Percentiles rank a stretch among this genome's conserved stretches.
These are phyloP conservation scores for Raphidocelis subcapitata DNA, from an alignment of 139 green algal genomes.

Conservation along the genomic window DNA sequence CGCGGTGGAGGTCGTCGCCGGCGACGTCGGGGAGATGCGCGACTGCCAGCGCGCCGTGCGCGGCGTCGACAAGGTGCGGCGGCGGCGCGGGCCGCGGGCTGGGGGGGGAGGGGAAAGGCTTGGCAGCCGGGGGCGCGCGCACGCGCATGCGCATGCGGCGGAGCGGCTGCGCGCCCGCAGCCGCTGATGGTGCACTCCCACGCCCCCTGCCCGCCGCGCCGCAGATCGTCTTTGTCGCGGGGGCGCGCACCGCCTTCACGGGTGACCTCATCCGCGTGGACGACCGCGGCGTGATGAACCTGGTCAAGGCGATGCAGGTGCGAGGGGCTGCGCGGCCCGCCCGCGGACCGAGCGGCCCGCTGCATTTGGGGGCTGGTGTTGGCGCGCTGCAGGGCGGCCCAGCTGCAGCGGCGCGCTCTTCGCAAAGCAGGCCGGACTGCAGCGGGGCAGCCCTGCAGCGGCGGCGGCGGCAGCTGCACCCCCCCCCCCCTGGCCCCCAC, in stretches of 20 bases:
- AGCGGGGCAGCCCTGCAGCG: no score
- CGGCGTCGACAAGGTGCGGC: conserved; percentile 86
- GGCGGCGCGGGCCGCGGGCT: no score
- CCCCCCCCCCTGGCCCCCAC: no score
- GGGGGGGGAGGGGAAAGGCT: no score
- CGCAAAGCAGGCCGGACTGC: no score
- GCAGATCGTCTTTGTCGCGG: conserved; percentile 80
- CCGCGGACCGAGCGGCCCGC: no score
- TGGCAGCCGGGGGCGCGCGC: no score
- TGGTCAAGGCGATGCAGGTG: conserved; percentile 67
- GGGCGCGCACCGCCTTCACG: conserved; percentile 56
- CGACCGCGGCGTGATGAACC: conserved; percentile 59
- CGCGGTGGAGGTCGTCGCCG: conserved; percentile 77
- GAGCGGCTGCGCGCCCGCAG: background rate
- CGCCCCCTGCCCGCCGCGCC: background rate
- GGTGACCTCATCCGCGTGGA: conserved; percentile 75
- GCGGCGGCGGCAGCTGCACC: no score
- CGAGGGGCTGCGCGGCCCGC: background rate
- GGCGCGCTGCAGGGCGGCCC: background rate
- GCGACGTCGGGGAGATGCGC: conserved; percentile 81
- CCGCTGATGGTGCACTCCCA: background rate
- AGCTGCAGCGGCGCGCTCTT: background rate
- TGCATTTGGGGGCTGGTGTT: background rate
- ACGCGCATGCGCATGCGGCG: background rate
- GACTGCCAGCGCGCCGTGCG: conserved; percentile 73